Percentiles rank a stretch among this genome's conserved stretches.
Evolutionary conservation across 2,329 filamentous ascomycete genomes (phyloP).

Genomic region (Fonsecaea nubica): DNA sequence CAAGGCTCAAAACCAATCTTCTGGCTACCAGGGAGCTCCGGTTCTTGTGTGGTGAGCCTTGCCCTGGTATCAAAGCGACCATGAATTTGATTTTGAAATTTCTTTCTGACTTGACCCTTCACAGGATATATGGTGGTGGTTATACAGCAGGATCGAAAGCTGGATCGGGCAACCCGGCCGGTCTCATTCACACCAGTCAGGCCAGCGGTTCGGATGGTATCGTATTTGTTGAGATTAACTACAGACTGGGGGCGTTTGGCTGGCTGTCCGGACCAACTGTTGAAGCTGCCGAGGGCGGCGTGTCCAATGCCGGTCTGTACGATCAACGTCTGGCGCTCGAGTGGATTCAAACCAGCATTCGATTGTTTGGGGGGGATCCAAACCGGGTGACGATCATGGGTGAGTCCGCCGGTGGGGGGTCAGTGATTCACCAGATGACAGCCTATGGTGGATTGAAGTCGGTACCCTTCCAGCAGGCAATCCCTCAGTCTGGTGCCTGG

Average conservation of each 20-base stretch:
- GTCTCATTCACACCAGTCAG: slow-evolving; percentile 47
- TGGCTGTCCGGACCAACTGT: slow-evolving; percentile 55
- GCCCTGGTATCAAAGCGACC: background rate
- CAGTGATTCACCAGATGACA: slow-evolving; percentile 63
- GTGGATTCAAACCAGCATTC: slow-evolving; percentile 63
- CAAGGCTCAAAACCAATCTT: slow-evolving; percentile 43
- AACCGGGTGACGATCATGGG: slow-evolving; percentile 59
- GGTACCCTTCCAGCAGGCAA: slow-evolving; percentile 48
- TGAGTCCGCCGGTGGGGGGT: slow-evolving; percentile 59
- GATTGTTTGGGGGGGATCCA: slow-evolving; percentile 62
- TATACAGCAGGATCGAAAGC: slow-evolving; percentile 51
- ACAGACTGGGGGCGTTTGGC: slow-evolving; percentile 40
- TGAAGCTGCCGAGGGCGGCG: slow-evolving; percentile 47
- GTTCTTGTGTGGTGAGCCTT: slow-evolving; percentile 48
- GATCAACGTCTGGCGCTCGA: slow-evolving; percentile 61
- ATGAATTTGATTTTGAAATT: background rate
- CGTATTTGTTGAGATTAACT: background rate
- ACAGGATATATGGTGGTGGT: slow-evolving; percentile 55
- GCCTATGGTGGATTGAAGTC: slow-evolving; percentile 53
- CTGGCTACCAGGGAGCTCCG: slow-evolving; percentile 41
- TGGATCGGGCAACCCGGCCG: slow-evolving; percentile 27
- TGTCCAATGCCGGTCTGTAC: slow-evolving; percentile 57
- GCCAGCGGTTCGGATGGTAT: slow-evolving; percentile 42
- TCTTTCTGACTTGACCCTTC: background rate
- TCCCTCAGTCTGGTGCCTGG: slow-evolving; percentile 54